phyloP scores from a whole-genome alignment of 2,329 filamentous ascomycete genomes.

The Raffaelea deltoideospora region DNA sequence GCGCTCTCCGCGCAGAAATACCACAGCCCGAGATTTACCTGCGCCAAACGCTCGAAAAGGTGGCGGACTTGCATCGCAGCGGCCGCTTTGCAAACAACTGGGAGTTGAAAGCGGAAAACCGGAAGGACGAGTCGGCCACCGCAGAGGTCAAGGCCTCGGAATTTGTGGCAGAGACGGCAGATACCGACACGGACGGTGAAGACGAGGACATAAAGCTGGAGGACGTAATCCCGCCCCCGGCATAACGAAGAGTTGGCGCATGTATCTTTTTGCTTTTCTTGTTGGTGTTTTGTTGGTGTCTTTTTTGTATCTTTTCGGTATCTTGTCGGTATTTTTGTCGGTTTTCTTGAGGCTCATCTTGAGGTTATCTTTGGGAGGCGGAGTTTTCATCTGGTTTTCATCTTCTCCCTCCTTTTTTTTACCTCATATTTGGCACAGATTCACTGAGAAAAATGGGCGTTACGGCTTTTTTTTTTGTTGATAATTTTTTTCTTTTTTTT shows the following conservation, averaged over 20 bases:
- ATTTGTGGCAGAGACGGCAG: slow-evolving; percentile 24
- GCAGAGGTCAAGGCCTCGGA: slow-evolving; percentile 35
- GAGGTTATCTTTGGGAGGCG: too few species aligned
- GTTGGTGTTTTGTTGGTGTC: not conserved
- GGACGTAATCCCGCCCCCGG: slow-evolving; percentile 38
- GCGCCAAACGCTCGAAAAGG: slow-evolving; percentile 66
- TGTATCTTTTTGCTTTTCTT: not conserved
- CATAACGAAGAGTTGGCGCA: not conserved
- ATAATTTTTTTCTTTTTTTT: too few species aligned
- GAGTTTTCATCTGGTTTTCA: too few species aligned
- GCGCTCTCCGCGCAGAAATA: slow-evolving; percentile 59
- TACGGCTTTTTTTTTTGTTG: too few species aligned
- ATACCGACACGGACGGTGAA: slow-evolving; percentile 42
- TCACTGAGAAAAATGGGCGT: too few species aligned
- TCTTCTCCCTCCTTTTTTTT: too few species aligned
- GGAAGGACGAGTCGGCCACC: slow-evolving; percentile 33
- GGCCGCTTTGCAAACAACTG: slow-evolving; percentile 78
- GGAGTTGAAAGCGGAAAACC: slow-evolving; percentile 59
- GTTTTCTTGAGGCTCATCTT: too few species aligned
- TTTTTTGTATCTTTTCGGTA: too few species aligned
- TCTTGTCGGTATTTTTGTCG: too few species aligned
- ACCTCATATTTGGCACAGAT: too few species aligned
- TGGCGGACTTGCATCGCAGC: slow-evolving; percentile 69
- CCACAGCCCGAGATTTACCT: slow-evolving; percentile 89
- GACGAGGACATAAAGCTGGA: slow-evolving; percentile 63